Conservation (phyloP, 2,329 filamentous ascomycete genomes). For the Trichoderma gracile region DNA sequence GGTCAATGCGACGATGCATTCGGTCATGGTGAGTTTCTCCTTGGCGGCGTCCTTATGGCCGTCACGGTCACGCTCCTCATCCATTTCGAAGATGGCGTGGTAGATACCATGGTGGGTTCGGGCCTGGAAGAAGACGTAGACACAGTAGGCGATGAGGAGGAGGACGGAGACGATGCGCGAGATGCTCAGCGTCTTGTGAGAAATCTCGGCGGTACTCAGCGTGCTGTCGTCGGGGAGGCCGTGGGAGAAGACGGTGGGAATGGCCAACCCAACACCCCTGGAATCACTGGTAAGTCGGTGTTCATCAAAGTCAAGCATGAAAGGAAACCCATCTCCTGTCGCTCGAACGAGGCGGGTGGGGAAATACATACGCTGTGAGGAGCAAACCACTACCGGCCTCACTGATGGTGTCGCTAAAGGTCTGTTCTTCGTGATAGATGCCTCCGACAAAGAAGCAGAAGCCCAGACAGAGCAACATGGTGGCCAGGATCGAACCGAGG, state of each 20-base stretch:
- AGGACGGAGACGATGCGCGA: conserved; percentile 67
- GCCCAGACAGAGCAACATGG: conserved; percentile 76
- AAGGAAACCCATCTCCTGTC: neutral
- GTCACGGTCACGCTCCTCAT: conserved; percentile 68
- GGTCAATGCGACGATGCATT: conserved; percentile 60
- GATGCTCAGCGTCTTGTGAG: conserved; percentile 59
- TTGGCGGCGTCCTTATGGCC: conserved; percentile 59
- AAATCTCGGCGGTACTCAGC: conserved; percentile 44
- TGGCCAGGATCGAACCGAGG: conserved; percentile 79
- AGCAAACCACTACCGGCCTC: conserved; percentile 68
- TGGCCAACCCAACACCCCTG: conserved; percentile 11
- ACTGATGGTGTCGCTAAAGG: conserved; percentile 72
- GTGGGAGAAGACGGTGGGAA: conserved; percentile 13
- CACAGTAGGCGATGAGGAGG: conserved; percentile 51
- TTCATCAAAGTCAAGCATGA: neutral
- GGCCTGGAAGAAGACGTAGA: conserved; percentile 73
- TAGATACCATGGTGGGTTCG: conserved; percentile 75
- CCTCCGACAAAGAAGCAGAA: conserved; percentile 79
- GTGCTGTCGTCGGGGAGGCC: conserved; percentile 35
- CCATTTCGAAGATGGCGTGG: conserved; percentile 69
- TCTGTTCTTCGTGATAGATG: conserved; percentile 64
- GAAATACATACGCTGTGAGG: conserved; percentile 16
- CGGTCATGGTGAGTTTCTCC: conserved; percentile 65
- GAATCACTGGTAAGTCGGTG: neutral
- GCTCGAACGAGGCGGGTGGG: neutral